A percentile compares a stretch with the other conserved stretches of the same genome.
phyloP scores from a whole-genome alignment of 441 rosid species.

The Cnidoscolus chayamansa region DNA sequence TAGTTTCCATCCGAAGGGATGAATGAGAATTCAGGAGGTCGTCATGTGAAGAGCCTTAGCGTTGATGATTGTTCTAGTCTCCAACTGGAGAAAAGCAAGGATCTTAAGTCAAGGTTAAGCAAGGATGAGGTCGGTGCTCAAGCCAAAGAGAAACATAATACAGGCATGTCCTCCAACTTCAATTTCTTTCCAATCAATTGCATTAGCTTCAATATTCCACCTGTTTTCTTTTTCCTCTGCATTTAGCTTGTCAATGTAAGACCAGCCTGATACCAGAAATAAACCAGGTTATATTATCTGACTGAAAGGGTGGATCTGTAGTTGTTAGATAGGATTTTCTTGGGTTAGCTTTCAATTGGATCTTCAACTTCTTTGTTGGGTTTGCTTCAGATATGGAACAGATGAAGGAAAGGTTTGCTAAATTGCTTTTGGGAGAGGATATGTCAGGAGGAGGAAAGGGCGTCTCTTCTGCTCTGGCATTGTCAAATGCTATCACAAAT shows the following conservation, averaged over 20 bases:
- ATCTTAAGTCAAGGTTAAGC: constrained; percentile 32
- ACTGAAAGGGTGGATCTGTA: no score
- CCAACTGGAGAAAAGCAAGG: constrained; percentile 20
- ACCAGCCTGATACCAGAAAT: no score
- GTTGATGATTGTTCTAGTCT: constrained; percentile 30
- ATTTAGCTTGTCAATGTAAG: no score
- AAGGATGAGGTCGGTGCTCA: constrained; percentile 33
- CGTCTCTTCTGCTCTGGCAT: constrained; percentile 88
- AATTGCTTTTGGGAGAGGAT: constrained; percentile 88
- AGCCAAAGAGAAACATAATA: constrained; percentile 39
- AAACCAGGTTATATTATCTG: no score
- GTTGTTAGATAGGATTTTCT: no score
- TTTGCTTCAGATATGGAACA: constrained; percentile 63
- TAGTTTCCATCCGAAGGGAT: constrained; percentile 43
- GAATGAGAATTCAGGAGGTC: constrained; percentile 30
- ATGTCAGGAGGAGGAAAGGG: constrained; percentile 99
- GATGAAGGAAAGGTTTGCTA: constrained; percentile 82
- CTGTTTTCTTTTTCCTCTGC: no score
- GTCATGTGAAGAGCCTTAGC: constrained; percentile 42
- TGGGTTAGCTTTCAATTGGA: background rate
- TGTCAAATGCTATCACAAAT: constrained; percentile 91
- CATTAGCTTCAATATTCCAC: background rate
- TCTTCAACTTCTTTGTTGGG: background rate
- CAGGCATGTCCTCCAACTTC: constrained; percentile 35
- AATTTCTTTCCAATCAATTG: background rate